These are phyloP conservation scores for Primulina tabacum DNA, from an alignment of 257 asterid species.

Conservation along the genomic window DNA sequence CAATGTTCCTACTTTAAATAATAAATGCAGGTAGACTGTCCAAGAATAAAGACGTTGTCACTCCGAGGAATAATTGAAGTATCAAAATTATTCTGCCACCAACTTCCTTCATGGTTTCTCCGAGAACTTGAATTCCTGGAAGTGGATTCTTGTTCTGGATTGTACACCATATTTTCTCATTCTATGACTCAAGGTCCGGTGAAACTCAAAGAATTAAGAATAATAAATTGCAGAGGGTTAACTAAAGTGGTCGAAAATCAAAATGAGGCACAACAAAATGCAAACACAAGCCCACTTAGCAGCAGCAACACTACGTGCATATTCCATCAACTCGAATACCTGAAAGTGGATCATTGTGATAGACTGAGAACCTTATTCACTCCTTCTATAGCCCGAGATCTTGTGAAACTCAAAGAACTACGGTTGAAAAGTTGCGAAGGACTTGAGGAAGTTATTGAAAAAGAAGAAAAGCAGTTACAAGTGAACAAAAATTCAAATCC, in stretches of 20 bases:
- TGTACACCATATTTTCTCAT: constrained; percentile 12
- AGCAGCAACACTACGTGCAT: neutral
- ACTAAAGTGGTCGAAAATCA: neutral
- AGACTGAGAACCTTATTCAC: constrained; percentile 8
- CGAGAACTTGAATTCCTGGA: constrained; percentile 10
- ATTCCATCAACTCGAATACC: constrained; percentile 16
- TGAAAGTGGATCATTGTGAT: constrained; percentile 10
- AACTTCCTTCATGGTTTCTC: neutral
- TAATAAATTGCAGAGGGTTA: constrained; percentile 7
- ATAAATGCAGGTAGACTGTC: constrained; percentile 15
- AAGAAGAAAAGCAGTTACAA: constrained; percentile 3
- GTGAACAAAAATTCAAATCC: neutral
- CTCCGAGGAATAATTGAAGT: neutral
- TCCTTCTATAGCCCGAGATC: constrained; percentile 6
- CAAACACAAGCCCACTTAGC: neutral
- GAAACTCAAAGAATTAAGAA: constrained; percentile 16
- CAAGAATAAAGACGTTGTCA: constrained; percentile 8
- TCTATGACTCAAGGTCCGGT: neutral
- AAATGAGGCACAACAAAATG: neutral
- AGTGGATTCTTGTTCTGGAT: constrained; percentile 7
- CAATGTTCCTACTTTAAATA: constrained; percentile 10
- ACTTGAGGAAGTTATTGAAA: constrained; percentile 11
- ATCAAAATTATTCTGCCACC: constrained; percentile 15
- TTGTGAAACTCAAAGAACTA: constrained; percentile 13
- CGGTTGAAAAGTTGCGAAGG: neutral